Conservation (phyloP, 768 basidiomycete genomes). For the Amanita polypyramis region DNA sequence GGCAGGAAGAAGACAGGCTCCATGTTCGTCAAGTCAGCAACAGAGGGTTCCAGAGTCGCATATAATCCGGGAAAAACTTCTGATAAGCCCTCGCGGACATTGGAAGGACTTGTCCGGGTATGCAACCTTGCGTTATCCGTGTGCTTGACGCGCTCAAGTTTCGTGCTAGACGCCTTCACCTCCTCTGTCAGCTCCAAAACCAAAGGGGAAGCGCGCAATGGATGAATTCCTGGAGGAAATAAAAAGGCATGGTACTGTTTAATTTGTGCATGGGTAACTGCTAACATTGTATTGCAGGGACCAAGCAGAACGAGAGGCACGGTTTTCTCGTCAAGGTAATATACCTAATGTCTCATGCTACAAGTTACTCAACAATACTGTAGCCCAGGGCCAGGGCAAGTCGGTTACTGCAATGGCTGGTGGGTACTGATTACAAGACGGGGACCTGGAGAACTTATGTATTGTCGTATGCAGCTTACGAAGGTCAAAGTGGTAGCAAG, state of each 20-base stretch:
- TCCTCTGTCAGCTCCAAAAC: conserved; percentile 42
- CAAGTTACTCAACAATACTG: conserved; percentile 7
- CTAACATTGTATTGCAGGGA: conserved; percentile 44
- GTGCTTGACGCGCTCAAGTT: conserved; percentile 2
- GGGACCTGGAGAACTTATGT: neutral
- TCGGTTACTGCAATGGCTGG: conserved; percentile 91
- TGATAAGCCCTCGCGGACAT: conserved; percentile 14
- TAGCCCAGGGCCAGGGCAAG: conserved; percentile 48
- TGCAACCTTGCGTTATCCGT: conserved; percentile 6
- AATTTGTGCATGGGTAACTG: neutral
- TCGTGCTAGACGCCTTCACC: conserved; percentile 46
- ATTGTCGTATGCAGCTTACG: conserved; percentile 48
- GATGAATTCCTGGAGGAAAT: conserved; percentile 95
- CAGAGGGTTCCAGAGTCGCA: conserved; percentile 33
- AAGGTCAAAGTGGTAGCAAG: conserved; percentile 83
- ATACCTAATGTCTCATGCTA: neutral
- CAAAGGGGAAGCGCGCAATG: conserved; percentile 94
- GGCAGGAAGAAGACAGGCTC: conserved; percentile 38
- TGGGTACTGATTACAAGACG: conserved; percentile 21
- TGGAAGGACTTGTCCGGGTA: conserved; percentile 16
- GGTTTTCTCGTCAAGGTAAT: conserved; percentile 61
- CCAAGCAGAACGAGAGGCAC: conserved; percentile 84
- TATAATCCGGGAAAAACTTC: conserved; percentile 32
- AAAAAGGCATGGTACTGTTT: conserved; percentile 49
- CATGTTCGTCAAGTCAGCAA: conserved; percentile 51